A percentile compares a stretch with the other conserved stretches of the same genome.
Conservation (phyloP, 2,329 filamentous ascomycete genomes). For the Phyllosticta capitalensis region DNA sequence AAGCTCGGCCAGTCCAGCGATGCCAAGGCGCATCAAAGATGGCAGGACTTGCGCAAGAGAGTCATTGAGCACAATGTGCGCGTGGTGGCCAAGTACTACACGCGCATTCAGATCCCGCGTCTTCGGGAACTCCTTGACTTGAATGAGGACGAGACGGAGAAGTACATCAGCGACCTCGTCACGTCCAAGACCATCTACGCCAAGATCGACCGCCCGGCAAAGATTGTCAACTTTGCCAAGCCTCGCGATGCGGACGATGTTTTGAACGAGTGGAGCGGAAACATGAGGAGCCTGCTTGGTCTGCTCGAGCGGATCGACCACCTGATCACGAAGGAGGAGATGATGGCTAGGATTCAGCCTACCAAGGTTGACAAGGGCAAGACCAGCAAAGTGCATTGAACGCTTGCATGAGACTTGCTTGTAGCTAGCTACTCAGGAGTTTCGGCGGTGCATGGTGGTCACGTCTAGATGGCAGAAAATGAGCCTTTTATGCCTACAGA, state of each 20-base stretch:
- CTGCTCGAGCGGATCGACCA: slow-evolving; percentile 88
- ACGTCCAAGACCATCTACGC: slow-evolving; percentile 97
- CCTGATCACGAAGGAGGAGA: slow-evolving; percentile 98
- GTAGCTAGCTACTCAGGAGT: slow-evolving; percentile 3
- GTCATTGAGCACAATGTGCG: slow-evolving; percentile 99
- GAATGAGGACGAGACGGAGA: slow-evolving; percentile 91
- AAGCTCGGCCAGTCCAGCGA: slow-evolving; percentile 56
- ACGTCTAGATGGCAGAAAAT: slow-evolving; percentile 6
- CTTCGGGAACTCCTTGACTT: slow-evolving; percentile 86
- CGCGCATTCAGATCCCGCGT: slow-evolving; percentile 84
- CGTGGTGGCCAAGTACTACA: slow-evolving; percentile 97
- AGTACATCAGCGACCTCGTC: slow-evolving; percentile 95
- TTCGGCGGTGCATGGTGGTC: slow-evolving; percentile 2
- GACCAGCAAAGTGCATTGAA: slow-evolving; percentile 28
- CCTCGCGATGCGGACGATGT: slow-evolving; percentile 91
- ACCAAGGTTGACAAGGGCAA: slow-evolving; percentile 43
- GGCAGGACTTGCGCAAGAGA: slow-evolving; percentile 91
- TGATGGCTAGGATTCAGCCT: slow-evolving; percentile 63
- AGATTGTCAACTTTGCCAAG: slow-evolving; percentile 89
- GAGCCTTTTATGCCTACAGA: not conserved
- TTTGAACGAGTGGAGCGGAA: slow-evolving; percentile 95
- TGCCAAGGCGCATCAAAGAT: slow-evolving; percentile 73
- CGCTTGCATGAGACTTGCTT: not conserved
- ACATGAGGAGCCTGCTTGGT: slow-evolving; percentile 89
- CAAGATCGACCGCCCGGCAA: slow-evolving; percentile 89